A percentile compares a stretch with the other conserved stretches of the same genome.
phyloP scores from a whole-genome alignment of 805 yeast species.

The Yarrowia hollandica region DNA sequence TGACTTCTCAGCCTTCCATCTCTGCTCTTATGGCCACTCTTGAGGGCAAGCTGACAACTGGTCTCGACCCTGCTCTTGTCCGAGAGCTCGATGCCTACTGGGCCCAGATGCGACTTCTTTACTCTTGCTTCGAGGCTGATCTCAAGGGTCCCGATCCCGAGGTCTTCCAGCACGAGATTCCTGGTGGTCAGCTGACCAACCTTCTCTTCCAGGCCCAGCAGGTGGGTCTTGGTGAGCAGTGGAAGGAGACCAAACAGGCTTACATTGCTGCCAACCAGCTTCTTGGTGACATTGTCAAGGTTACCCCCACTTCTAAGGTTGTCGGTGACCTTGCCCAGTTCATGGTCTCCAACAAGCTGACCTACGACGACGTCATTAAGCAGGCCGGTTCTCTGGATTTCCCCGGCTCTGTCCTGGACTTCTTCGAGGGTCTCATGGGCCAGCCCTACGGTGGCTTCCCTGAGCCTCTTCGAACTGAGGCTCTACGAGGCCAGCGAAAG shows the following conservation, averaged over 20 bases:
- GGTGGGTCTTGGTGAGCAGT: conserved; percentile 94
- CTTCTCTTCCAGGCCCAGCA: conserved; percentile 98
- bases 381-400: conserved; percentile 90
- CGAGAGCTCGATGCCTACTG: conserved; percentile 91
- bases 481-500: conserved; percentile 88
- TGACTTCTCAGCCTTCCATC: conserved; percentile 97
- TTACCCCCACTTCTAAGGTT: conserved; percentile 99
- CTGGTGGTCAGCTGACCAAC: conserved; percentile 99
- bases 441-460: conserved; percentile 99
- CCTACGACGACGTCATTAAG: conserved; percentile 78
- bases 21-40: conserved; percentile 89
- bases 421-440: conserved; percentile 99
- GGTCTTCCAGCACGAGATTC: conserved; percentile 97
- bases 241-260: conserved; percentile 94
- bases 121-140: conserved; percentile 97
- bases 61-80: conserved; percentile 63
- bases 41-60: conserved; percentile 81
- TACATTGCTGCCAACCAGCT: conserved; percentile 87
- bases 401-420: conserved; percentile 98
- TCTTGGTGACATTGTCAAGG: conserved; percentile 96
- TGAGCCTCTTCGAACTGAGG: conserved; percentile 92
- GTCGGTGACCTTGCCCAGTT: conserved; percentile 99
- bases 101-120: conserved; percentile 97
- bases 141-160: conserved; percentile 99
- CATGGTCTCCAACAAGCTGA: conserved; percentile 93